These are phyloP conservation scores for Globisporangium megalacanthum DNA, from an alignment of 352 stramenopile genomes.

Conservation along the genomic window DNA sequence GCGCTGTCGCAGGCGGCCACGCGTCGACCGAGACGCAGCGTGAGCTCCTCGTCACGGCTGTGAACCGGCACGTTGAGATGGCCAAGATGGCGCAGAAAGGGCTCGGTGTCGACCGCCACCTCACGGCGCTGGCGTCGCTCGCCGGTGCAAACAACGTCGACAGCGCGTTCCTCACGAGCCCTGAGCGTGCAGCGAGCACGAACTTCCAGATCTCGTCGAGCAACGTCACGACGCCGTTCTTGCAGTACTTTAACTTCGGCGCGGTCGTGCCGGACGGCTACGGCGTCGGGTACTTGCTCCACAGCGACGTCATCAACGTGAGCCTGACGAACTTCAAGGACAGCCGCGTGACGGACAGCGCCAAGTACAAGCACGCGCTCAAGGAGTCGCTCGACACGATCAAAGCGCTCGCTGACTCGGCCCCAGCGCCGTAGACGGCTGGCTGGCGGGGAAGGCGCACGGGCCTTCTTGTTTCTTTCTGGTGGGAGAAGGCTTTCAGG, in stretches of 20 bases:
- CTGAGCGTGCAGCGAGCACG: constrained; percentile 68
- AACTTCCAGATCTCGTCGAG: constrained; percentile 90
- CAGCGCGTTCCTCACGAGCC: constrained; percentile 75
- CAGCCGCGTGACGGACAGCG: constrained; percentile 55
- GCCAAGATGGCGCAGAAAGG: constrained; percentile 87
- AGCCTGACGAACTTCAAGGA: constrained; percentile 86
- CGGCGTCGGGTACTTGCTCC: constrained; percentile 86
- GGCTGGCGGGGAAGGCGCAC: not conserved
- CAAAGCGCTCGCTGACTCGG: constrained; percentile 60
- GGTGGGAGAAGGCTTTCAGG: too few relatives aligned
- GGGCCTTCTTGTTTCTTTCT: too few relatives aligned
- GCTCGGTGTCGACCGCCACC: constrained; percentile 82
- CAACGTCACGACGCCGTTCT: constrained; percentile 87
- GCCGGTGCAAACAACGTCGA: constrained; percentile 50
- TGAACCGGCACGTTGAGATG: constrained; percentile 85
- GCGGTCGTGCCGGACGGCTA: constrained; percentile 86
- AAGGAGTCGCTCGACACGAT: constrained; percentile 71
- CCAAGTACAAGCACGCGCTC: constrained; percentile 65
- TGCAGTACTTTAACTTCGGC: constrained; percentile 89
- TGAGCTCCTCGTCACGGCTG: constrained; percentile 59
- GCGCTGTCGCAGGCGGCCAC: constrained; percentile 38
- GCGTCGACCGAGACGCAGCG: constrained; percentile 41
- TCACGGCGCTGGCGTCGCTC: constrained; percentile 77
- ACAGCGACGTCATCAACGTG: constrained; percentile 79
- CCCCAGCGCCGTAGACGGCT: constrained; percentile 9